Evolutionary conservation across 805 yeast genomes (phyloP), one percentile per base, ranked within the genome.

Genomic region (Yamadazyma takamatsuzukensis): DNA sequence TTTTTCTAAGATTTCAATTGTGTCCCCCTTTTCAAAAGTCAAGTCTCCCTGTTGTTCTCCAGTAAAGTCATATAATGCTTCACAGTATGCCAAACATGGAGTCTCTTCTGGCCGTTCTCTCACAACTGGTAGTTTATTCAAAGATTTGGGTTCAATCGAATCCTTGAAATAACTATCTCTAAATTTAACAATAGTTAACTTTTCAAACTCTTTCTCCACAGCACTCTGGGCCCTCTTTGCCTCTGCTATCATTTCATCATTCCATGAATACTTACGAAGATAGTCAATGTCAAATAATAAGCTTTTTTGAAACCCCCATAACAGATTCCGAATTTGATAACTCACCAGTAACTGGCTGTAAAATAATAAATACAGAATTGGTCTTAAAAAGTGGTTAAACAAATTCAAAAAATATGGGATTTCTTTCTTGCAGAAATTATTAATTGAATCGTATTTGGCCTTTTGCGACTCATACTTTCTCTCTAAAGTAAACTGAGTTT

Each of bases 391-490:
- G 10, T 44, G 29, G 3, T 52, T 37, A 0, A 67, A 49, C 8
- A 68, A 47, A 5, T 51, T 35, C 34, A 68, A 57, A 29, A 74
- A 68, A 3, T 39, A 30, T 0, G 81, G 80, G 1, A 78, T 44
- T 25, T 76, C 82, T 18, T 36, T 37, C 36, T 72, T 72, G 39
- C 77, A 53, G 3, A 42, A 31, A 4, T 45, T 39, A 45, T 74
- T 72, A 21, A 62, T 39, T 8, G 38, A 29, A 2, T 66, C 64
- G 43, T 66, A 73, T 30, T 40, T 41, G 2, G 24, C 34, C 23
- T 49, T 51, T 11, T 31, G 32, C 1, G 34, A 52, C 4, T 45
- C 53, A 15, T 57, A 22, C 46, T 66, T 47, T 37, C 56, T 36
- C 41, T 59, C 40, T 44, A 55, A 33, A 30, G 39, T 34, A 29